Percentiles rank a stretch among this genome's conserved stretches.
Evolutionary conservation across 805 yeast species (phyloP).

Genomic region (Danielozyma ontarioensis): DNA sequence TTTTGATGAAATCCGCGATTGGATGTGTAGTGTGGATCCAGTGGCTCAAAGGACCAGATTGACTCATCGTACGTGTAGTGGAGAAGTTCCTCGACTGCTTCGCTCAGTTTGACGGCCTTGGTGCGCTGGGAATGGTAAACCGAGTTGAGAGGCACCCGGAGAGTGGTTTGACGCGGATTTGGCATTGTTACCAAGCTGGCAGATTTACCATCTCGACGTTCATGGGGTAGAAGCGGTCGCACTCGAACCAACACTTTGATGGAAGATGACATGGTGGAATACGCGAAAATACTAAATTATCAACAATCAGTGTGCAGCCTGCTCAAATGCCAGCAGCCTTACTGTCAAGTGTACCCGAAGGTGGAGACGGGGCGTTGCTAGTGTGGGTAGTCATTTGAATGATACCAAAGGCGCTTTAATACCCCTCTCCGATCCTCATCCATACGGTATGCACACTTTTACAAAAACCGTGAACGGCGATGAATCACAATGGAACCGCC

Average conservation of each 20-base stretch:
- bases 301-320: no score
- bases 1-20: slow-evolving; percentile 49
- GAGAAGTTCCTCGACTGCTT: slow-evolving; percentile 16
- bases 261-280: slow-evolving; percentile 8
- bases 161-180: slow-evolving; percentile 14
- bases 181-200: slow-evolving; percentile 29
- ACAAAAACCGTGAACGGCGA: no score
- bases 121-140: slow-evolving; percentile 8
- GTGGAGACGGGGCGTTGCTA: no score
- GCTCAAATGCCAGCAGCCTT: no score
- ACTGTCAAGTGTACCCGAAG: no score
- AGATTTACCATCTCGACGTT: slow-evolving; percentile 8
- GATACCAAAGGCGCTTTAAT: no score
- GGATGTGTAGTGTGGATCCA: slow-evolving; percentile 31
- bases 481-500: no score
- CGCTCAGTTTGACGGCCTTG: slow-evolving; percentile 8
- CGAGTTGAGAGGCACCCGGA: slow-evolving; percentile 19
- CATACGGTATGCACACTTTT: no score
- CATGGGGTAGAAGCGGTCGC: slow-evolving; percentile 39
- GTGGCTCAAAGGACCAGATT: slow-evolving; percentile 41
- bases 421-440: no score
- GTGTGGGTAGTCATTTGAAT: no score
- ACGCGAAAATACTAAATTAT: no score
- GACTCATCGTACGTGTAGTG: slow-evolving; percentile 48
- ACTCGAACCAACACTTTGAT: slow-evolving; percentile 51